phyloP scores from a whole-genome alignment of 495 filamentous ascomycete genomes.

The Aspergillus mulundensis region DNA sequence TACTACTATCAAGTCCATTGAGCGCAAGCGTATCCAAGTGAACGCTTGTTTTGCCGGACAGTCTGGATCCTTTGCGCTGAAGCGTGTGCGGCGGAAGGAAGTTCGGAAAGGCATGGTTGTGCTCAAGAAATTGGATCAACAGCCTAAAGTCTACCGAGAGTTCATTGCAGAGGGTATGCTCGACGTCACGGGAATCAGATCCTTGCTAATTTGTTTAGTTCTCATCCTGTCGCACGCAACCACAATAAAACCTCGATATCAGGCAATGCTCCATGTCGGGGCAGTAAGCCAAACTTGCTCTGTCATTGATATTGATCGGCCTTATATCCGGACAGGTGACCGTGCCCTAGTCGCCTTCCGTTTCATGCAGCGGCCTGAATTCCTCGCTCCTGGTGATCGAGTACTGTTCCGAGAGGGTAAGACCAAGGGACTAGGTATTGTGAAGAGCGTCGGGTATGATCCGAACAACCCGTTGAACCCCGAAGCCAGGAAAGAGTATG shows the following conservation, averaged over 20 bases:
- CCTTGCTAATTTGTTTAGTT: conserved; percentile 47
- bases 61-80: conserved; percentile 86
- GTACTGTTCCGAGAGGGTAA: conserved; percentile 92
- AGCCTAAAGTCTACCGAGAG: conserved; percentile 79
- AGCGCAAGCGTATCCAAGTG: conserved; percentile 89
- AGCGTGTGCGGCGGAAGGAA: conserved; percentile 81
- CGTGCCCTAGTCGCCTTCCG: conserved; percentile 87
- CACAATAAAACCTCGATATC: conserved; percentile 97
- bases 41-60: conserved; percentile 89
- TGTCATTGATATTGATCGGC: conserved; percentile 97
- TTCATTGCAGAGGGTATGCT: conserved; percentile 83
- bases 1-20: conserved; percentile 87
- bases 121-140: conserved; percentile 71
- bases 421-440: conserved; percentile 93
- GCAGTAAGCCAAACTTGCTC: conserved; percentile 93
- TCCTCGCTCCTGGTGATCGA: conserved; percentile 79
- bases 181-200: not conserved
- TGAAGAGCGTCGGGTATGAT: conserved; percentile 90
- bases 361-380: conserved; percentile 96
- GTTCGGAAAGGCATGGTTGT: conserved; percentile 99
- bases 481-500: conserved; percentile 26
- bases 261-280: conserved; percentile 97
- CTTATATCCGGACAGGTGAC: conserved; percentile 91
- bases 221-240: conserved; percentile 94
- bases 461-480: conserved; percentile 53